Evolutionary conservation across 2,329 filamentous ascomycete genomes (phyloP).

Genomic region (Paraconiothyrium sp.): DNA sequence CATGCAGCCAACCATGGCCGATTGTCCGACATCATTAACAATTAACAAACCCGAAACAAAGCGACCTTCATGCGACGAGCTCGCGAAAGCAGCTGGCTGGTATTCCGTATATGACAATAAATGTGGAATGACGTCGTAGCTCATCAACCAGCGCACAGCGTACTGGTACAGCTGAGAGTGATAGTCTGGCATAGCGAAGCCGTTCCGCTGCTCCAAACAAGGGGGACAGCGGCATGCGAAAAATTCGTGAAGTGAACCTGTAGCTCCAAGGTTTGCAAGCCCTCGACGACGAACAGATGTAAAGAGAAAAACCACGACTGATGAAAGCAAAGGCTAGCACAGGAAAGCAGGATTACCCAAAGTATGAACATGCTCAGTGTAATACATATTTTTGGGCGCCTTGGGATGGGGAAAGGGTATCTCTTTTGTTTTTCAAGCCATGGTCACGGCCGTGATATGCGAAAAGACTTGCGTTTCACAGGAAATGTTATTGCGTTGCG

Average conservation of each 20-base stretch:
- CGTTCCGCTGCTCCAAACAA: background rate
- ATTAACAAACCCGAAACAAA: slow-evolving; percentile 14
- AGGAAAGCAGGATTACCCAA: background rate
- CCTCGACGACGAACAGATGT: background rate
- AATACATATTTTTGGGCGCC: background rate
- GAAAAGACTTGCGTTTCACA: background rate
- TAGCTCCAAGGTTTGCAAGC: background rate
- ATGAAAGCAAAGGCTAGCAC: background rate
- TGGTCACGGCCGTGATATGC: background rate
- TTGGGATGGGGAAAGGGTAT: slow-evolving; percentile 4
- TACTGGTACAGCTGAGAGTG: slow-evolving; percentile 18
- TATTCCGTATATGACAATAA: slow-evolving; percentile 5
- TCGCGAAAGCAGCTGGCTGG: background rate
- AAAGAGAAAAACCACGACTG: background rate
- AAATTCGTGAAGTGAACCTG: background rate
- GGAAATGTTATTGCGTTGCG: background rate
- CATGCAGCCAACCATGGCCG: background rate
- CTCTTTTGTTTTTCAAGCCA: slow-evolving; percentile 5
- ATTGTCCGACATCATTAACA: slow-evolving; percentile 10
- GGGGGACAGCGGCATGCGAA: too few species aligned
- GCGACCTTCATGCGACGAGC: background rate
- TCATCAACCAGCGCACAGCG: slow-evolving; percentile 17
- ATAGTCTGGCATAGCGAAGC: slow-evolving; percentile 1
- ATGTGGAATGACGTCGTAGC: slow-evolving; percentile 3
- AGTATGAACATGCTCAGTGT: background rate